Base-by-base conservation (phyloP, 202 grass and related monocot species). In the Carex arenaria region DNA sequence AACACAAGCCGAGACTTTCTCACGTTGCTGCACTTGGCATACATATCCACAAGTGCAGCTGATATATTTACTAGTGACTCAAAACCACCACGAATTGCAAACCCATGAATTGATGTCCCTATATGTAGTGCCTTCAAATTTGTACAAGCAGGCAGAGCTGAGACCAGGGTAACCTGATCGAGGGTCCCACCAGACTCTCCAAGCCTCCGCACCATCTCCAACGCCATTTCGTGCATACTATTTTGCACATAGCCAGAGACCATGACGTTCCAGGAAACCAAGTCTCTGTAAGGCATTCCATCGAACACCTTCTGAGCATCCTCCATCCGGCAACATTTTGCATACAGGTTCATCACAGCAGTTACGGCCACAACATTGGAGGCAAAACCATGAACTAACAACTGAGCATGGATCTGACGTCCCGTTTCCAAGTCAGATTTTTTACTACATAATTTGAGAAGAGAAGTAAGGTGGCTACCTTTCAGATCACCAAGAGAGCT, bases 281-380 rank as follows among this genome's bases (percentile, higher is more conserved):
- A 69, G 79, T 98, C 89, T 55, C 83, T 80, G 32, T 61, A 55
- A 15, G 87, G 84, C 87, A 94, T 97, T 79, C 90, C 78, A 74
- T 93, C 94, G 69, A 94, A 97, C 94, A 93, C 84, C 72, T 84
- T 91, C 20, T 85, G 84, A 10, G 94, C 90, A 47, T 94, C 89
- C 2, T 22, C 53, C 7, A 92, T 84, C 51, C 76, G 63, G 64
- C 87, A 77, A 28, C 94, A 97, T 84, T 91, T 94, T 6, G 87
- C 92, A 66, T 93, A 97, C 94, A 97, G 90, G 22, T 87, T 89
- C 15, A 87, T 75, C 30, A 90, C 79, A 1, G 92, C 82, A 52
- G 91, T 92, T 55, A 90, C 82, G 26, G 83, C 88, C 53, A 94
- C 85, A n/a, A 92, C 72, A 40, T 92, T 79, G 19, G 89, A 31